phyloP scores from a whole-genome alignment of 176 grass and related monocot species.

The Puccinellia tenuiflora region DNA sequence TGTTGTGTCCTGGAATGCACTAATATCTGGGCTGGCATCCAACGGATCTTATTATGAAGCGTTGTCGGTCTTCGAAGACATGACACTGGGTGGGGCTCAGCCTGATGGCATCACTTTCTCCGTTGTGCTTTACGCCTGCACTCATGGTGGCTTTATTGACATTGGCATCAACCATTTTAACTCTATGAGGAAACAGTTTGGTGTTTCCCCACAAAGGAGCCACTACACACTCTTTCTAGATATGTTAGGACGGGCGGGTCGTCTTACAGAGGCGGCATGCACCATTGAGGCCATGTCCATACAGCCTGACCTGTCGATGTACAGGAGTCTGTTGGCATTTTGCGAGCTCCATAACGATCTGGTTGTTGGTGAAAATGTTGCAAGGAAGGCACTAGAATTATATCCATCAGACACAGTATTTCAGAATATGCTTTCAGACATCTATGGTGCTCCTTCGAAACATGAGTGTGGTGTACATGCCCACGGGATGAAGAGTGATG shows the following conservation, averaged over 20 bases:
- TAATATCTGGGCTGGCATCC: slow-evolving; percentile 49
- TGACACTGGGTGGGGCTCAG: slow-evolving; percentile 47
- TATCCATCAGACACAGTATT: slow-evolving; percentile 22
- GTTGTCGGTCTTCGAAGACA: slow-evolving; percentile 69
- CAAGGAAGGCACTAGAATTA: slow-evolving; percentile 29
- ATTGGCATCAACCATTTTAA: slow-evolving; percentile 66
- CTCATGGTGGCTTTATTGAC: slow-evolving; percentile 39
- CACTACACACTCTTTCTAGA: slow-evolving; percentile 67
- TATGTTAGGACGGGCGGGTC: slow-evolving; percentile 59
- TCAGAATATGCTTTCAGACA: slow-evolving; percentile 30
- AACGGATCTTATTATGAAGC: slow-evolving; percentile 43
- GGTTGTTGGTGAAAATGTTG: not conserved
- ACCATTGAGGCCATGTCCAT: slow-evolving; percentile 42
- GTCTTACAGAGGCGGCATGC: slow-evolving; percentile 47
- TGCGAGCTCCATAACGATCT: slow-evolving; percentile 25
- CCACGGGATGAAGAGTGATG: slow-evolving; percentile 28
- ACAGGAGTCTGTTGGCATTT: slow-evolving; percentile 26
- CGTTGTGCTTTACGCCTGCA: slow-evolving; percentile 55
- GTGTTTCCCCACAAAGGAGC: slow-evolving; percentile 47
- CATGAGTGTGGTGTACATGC: slow-evolving; percentile 24
- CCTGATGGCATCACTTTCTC: slow-evolving; percentile 71
- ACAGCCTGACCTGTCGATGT: slow-evolving; percentile 29
- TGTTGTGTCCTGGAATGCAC: slow-evolving; percentile 64
- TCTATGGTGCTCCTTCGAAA: slow-evolving; percentile 33
- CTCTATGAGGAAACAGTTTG: slow-evolving; percentile 46